A percentile compares a stretch with the other conserved stretches of the same genome.
phyloP scores from a whole-genome alignment of 371 early-diverging fungal genomes.

The Syncephalastrum sp. region DNA sequence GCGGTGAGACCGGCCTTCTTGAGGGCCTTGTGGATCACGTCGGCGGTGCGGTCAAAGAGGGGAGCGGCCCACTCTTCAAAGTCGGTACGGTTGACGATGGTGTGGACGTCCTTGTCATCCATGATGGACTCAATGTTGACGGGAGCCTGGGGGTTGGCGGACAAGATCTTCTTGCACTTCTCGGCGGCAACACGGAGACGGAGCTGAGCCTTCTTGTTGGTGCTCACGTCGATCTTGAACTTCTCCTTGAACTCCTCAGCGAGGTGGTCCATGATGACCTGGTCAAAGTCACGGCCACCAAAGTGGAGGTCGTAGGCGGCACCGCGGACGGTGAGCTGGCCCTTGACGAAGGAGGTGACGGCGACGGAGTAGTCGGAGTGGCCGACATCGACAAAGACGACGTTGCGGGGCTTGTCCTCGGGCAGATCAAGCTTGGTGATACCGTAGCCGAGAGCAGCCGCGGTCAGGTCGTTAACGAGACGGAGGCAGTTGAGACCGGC shows the following conservation, averaged over 20 bases:
- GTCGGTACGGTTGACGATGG: constrained; percentile 79
- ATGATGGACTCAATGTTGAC: constrained; percentile 93
- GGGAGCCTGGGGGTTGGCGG: constrained; percentile 89
- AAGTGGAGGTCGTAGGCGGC: constrained; percentile 90
- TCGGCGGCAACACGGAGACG: constrained; percentile 92
- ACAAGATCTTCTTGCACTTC: constrained; percentile 95
- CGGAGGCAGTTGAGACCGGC: constrained; percentile 93
- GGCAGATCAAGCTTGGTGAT: constrained; percentile 97
- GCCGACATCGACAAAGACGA: constrained; percentile 94
- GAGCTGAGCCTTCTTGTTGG: constrained; percentile 88
- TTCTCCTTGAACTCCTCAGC: constrained; percentile 88
- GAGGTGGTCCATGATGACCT: constrained; percentile 83
- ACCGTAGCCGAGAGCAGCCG: constrained; percentile 95
- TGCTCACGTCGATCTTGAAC: constrained; percentile 90
- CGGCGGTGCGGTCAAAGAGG: constrained; percentile 71
- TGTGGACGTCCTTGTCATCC: constrained; percentile 90
- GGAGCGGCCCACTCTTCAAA: constrained; percentile 84
- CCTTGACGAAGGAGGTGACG: constrained; percentile 91
- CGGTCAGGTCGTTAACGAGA: constrained; percentile 92
- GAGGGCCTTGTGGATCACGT: constrained; percentile 76
- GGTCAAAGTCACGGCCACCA: constrained; percentile 96
- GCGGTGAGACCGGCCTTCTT: constrained; percentile 72
- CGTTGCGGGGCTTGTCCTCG: constrained; percentile 90
- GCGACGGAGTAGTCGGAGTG: constrained; percentile 90
- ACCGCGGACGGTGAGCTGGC: constrained; percentile 89